Conservation (phyloP, 2,329 filamentous ascomycete genomes). For the Penicillium griseofulvum region DNA sequence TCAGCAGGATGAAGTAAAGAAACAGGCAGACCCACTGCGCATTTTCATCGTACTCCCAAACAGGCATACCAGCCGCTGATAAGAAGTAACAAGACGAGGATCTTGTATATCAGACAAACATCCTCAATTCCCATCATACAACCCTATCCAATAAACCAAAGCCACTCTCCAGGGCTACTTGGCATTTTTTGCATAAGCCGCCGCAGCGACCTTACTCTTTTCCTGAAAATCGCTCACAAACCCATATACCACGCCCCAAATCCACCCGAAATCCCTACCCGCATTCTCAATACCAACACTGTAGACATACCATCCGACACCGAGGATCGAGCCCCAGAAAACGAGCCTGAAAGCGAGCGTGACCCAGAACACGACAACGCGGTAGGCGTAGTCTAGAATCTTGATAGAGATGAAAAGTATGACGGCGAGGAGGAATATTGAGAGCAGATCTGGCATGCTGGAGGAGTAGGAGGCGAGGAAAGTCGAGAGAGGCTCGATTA, state of each 20-base stretch:
- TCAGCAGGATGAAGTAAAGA: not conserved
- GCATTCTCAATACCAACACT: constrained; percentile 35
- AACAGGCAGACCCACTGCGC: not conserved
- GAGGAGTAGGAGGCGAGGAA: constrained; percentile 32
- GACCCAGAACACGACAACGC: constrained; percentile 74
- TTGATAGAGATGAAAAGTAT: constrained; percentile 63
- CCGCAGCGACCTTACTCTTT: constrained; percentile 28
- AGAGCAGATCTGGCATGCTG: constrained; percentile 35
- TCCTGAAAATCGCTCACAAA: constrained; percentile 58
- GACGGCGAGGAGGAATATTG: constrained; percentile 52
- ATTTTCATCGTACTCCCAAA: not conserved
- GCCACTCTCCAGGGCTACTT: constrained; percentile 43
- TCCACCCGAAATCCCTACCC: constrained; percentile 42
- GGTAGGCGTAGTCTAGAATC: constrained; percentile 66
- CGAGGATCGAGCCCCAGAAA: constrained; percentile 62
- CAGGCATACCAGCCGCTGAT: not conserved
- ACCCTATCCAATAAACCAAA: not conserved
- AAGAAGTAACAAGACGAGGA: constrained; percentile 20
- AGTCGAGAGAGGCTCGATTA: constrained; percentile 41
- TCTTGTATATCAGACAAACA: not conserved
- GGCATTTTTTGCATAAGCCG: constrained; percentile 50
- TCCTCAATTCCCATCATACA: not conserved
- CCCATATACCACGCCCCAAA: constrained; percentile 64
- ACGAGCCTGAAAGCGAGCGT: constrained; percentile 61
- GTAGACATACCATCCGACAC: constrained; percentile 57